Base-by-base conservation (phyloP, 345 rosid species). In the Rhodomyrtus tomentosa region DNA sequence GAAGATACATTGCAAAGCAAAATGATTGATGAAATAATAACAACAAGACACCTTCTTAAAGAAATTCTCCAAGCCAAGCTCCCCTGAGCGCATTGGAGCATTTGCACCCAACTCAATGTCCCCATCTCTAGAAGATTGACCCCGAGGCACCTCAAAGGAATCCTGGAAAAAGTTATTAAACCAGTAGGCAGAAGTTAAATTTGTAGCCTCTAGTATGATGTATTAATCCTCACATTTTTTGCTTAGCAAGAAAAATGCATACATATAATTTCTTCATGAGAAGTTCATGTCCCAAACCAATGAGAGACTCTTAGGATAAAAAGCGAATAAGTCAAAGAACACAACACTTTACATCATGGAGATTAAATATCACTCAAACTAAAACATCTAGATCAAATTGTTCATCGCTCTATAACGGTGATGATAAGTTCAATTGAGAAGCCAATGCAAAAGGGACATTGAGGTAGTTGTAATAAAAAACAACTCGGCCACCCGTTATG, bases 61-160 rank as follows among this genome's bases (percentile, higher is more conserved):
- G 98, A 97, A 97, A 89, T 83, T 90, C 82, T 94, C 91, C 89
- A 97, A 89, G 72, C 95, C 96, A 55, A 92, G 83, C 48, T 94
- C 98, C 84, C 94, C 98, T 48, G 98, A 94, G 90, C 89, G 92
- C 90, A 88, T 89, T 45, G 89, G 89, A 49, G 86, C 89, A 87
- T 89, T 90, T 84, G 80, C 87, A 84, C 97, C 96, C 83, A 90
- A 80, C 92, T 95, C 99, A 38, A 94, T 84, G 89, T 94, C 98
- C 74, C 93, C 93, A 83, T 92, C 90, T 88, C 95, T 88, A n/a
- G 93, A 88, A 83, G 89, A 85, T 85, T 93, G 93, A 87, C 88
- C 93, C 81, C 95, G 92, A 81, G 95, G 92, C 91, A 93, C 86
- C 92, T 94, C 98, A 83, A 89, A 91, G 14, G 99, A 97, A 0